A percentile compares a stretch with the other conserved stretches of the same genome.
phyloP scores from a whole-genome alignment of 345 rosid genomes.

The Eutrema yunnanense region DNA sequence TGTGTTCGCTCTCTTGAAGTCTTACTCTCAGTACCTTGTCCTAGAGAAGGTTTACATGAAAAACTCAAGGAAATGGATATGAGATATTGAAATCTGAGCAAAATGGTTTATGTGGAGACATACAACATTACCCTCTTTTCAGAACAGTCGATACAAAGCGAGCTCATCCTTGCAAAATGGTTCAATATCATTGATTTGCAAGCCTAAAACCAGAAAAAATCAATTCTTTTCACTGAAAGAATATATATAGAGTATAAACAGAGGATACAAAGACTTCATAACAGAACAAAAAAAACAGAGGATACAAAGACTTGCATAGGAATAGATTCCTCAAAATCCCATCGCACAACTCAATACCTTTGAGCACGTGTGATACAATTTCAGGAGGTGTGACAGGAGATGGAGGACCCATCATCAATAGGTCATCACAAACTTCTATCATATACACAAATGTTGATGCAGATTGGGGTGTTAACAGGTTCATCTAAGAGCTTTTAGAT shows the following conservation, averaged over 20 bases:
- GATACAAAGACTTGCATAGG: too few species aligned
- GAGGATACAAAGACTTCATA: too few species aligned
- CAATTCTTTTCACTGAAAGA: neutral
- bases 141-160: constrained; percentile 62
- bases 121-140: constrained; percentile 54
- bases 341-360: too few species aligned
- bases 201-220: constrained; percentile 33
- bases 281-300: too few species aligned
- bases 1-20: constrained; percentile 69
- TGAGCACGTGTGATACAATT: too few species aligned
- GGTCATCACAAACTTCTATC: too few species aligned
- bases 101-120: neutral
- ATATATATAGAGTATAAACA: too few species aligned
- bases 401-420: too few species aligned
- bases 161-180: constrained; percentile 91
- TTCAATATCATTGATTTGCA: constrained; percentile 79
- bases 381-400: too few species aligned
- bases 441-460: too few species aligned
- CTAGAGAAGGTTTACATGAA: constrained; percentile 23
- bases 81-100: neutral
- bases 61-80: neutral
- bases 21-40: constrained; percentile 50
- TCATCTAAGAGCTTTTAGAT: neutral
- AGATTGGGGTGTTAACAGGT: too few species aligned
- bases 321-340: too few species aligned